Base-by-base conservation (phyloP, 2,329 filamentous ascomycete genomes). In the Ceratocystis albifundus region DNA sequence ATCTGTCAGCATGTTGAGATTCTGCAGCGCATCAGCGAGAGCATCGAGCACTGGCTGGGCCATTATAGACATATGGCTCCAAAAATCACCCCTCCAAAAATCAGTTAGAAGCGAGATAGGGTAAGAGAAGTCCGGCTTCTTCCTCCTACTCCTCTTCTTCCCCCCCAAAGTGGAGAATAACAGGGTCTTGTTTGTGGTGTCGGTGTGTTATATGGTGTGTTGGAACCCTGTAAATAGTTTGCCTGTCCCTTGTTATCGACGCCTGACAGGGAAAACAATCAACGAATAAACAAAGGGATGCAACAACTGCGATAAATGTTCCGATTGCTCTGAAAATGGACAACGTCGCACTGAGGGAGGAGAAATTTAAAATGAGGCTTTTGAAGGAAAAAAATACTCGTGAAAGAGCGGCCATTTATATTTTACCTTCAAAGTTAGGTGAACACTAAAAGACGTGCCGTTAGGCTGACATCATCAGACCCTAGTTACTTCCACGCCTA, bases 1-100 rank as follows among this genome's bases (percentile, higher is more conserved):
- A n/a, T 59, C 55, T 12, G 55, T 59, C 55, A 59, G 55, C 28
- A 59, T 59, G 28, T 59, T 59, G 28, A 59, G 55, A n/a, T 59
- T 59, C 55, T 59, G 55, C 30, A 59, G 55, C 15, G 55, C 55
- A n/a, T 59, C 55, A 6, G 55, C 55, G 20, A 59, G 55, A 20
- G 30, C 55, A 36, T 59, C 22, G 15, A 59, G 55, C 28, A 59
- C 55, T 15, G 55, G 55, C 55, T 59, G 55, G 28, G 55, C 30
- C 55, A 59, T 59, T n/a, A 36, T 59, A n/a, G 8, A 41, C 36
- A 41, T 15, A 12, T 12, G 10, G 36, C 10, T 12, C 36, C 36
- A 41, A 41, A 41, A 12, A 12, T 12, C 25, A 36, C 17, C 25
- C 28, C 12, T 3, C 28, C 28, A 36, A 59, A 30, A 59, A 4